Evolutionary conservation across 495 filamentous ascomycete genomes (phyloP).

Genomic region (Margaritispora aquatica): DNA sequence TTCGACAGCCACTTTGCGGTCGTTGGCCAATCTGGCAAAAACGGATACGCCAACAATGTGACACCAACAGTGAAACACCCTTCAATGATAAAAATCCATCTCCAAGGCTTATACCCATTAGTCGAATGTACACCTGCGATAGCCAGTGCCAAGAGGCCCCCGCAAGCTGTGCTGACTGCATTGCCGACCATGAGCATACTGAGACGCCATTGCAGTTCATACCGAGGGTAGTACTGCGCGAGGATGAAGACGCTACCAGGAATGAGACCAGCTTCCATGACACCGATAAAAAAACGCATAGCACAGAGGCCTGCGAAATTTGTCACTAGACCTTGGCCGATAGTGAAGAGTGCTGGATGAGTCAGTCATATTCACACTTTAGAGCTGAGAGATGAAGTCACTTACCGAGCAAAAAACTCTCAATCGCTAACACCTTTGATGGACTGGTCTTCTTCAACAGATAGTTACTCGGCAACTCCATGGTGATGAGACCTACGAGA

Average conservation of each 20-base stretch:
- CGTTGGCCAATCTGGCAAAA: slow-evolving; percentile 60
- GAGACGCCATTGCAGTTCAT: slow-evolving; percentile 41
- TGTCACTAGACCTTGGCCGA: slow-evolving; percentile 48
- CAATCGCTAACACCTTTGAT: slow-evolving; percentile 46
- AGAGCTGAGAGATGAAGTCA: slow-evolving; percentile 25
- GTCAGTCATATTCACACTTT: too few species aligned
- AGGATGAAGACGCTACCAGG: slow-evolving; percentile 38
- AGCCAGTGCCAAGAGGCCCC: slow-evolving; percentile 52
- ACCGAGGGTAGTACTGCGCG: slow-evolving; percentile 47
- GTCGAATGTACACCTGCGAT: slow-evolving; percentile 31
- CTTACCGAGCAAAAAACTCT: slow-evolving; percentile 41
- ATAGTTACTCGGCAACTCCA: slow-evolving; percentile 48
- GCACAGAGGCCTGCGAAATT: slow-evolving; percentile 55
- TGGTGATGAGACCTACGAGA: slow-evolving; percentile 56
- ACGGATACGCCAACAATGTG: slow-evolving; percentile 51
- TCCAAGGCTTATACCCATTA: slow-evolving; percentile 29
- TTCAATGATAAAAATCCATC: slow-evolving; percentile 24
- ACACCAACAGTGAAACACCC: slow-evolving; percentile 39
- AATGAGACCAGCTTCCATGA: slow-evolving; percentile 41
- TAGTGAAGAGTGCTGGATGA: slow-evolving; percentile 53
- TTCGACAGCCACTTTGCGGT: slow-evolving; percentile 54
- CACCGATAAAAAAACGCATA: slow-evolving; percentile 64
- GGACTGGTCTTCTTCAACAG: slow-evolving; percentile 40
- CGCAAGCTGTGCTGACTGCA: slow-evolving; percentile 52
- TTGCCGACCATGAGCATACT: slow-evolving; percentile 55